Evolutionary conservation across 2,329 filamentous ascomycete genomes (phyloP), one percentile per base, ranked within the genome.

Genomic region (Talaromyces sp.): DNA sequence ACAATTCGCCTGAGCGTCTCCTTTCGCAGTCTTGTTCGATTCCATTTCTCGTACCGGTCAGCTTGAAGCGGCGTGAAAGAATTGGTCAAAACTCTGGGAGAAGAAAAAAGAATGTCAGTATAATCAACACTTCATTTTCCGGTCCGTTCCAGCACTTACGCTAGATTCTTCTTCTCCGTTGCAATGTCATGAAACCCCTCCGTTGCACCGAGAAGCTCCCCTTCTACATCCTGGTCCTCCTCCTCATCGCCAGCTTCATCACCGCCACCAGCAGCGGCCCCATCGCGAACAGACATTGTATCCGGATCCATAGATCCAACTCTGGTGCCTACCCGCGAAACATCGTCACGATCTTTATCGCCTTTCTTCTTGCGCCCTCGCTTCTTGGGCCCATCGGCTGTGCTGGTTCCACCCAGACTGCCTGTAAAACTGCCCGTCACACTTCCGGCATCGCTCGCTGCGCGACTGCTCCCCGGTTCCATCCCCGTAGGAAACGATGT

Each of bases 1-100:
- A 87, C 85, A 64, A 89, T 83, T 67, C 80, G 72, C 61, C 80
- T 79, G 15, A 83, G 74, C 0, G 78, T 80, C 57, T 80, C 76
- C 62, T 82, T 82, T 39, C 80, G 77, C 56, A 84, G 69, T 65
- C 81, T 82, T 8, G 78, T 74, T 17, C 80, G 78, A 47, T 81
- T 80, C 68, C 80, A 81, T 13, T 78, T 70, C 65, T 81, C 78
- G 61, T 82, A 82, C 58, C 80, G 76, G 57, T 77, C 73, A 3
- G 77, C 78, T 66, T 82, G 80, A 57, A 80, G 72, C 2, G 73
- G 73, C 55, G 77, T 80, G 61, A 82, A 81, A 11, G 78, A 77
- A 64, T 78, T 77, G 44, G 80, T 73, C 55, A 81, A 69, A 39
- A 81, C 72, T 17, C 77, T 80, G 62, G 49, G 22, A 28, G 42